Percentiles rank a stretch among this genome's conserved stretches.
Evolutionary conservation across 768 basidiomycete genomes (phyloP).

Genomic region (Pleurotus pulmonarius): DNA sequence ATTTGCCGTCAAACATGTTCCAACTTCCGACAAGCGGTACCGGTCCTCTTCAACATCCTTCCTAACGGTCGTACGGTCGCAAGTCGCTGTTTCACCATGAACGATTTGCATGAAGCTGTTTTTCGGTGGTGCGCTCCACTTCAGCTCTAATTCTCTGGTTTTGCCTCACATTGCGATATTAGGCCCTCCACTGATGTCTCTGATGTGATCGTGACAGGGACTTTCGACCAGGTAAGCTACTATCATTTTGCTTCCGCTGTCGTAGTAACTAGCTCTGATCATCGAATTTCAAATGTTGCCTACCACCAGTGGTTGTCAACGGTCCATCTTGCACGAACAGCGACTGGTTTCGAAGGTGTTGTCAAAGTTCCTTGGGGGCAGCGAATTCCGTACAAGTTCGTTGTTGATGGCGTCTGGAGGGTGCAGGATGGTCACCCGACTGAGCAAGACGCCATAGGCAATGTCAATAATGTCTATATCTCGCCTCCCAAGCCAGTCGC

Average conservation of each 20-base stretch:
- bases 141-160: not conserved
- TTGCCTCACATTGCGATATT: not conserved
- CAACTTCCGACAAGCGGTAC: not conserved
- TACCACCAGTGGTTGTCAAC: constrained; percentile 56
- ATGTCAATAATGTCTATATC: constrained; percentile 65
- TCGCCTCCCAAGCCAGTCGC: constrained; percentile 43
- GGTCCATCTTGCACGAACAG: constrained; percentile 46
- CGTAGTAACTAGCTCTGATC: not conserved
- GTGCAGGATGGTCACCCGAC: constrained; percentile 51
- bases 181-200: constrained; percentile 60
- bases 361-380: constrained; percentile 57
- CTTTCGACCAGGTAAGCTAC: constrained; percentile 68
- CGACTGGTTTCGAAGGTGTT: constrained; percentile 52
- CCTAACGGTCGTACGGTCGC: not conserved
- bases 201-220: constrained; percentile 68
- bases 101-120: constrained; percentile 45
- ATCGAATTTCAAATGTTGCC: not conserved
- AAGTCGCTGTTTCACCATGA: constrained; percentile 19
- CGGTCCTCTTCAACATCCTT: not conserved
- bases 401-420: constrained; percentile 73
- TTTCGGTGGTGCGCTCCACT: constrained; percentile 42
- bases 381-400: constrained; percentile 71
- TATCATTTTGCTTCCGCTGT: constrained; percentile 9
- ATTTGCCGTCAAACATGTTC: constrained; percentile 1
- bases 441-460: constrained; percentile 59